Conservation (phyloP, 2,329 filamentous ascomycete genomes). For the Corynespora cassiicola region DNA sequence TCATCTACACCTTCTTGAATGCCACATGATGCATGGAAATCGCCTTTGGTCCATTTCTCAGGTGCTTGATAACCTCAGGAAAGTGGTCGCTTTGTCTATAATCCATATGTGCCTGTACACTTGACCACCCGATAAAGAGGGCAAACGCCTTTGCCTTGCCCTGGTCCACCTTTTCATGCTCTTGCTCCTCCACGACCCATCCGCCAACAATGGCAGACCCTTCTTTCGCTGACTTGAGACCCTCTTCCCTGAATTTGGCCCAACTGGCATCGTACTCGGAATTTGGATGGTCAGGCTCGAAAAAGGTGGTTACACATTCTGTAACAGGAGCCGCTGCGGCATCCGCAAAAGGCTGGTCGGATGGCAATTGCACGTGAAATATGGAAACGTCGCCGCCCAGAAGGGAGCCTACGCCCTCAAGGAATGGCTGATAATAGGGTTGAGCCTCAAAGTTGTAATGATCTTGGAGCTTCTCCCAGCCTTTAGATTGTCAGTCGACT, state of each 20-base stretch:
- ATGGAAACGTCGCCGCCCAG: constrained; percentile 32
- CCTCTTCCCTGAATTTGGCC: constrained; percentile 45
- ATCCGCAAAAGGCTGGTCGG: constrained; percentile 28
- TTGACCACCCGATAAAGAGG: constrained; percentile 59
- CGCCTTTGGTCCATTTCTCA: constrained; percentile 52
- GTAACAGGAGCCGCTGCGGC: constrained; percentile 54
- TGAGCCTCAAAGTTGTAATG: constrained; percentile 51
- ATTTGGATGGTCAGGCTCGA: constrained; percentile 40
- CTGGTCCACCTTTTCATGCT: constrained; percentile 34
- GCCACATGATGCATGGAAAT: constrained; percentile 49
- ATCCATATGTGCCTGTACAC: constrained; percentile 56
- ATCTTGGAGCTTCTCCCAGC: constrained; percentile 49
- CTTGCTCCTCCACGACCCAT: constrained; percentile 43
- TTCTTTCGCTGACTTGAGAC: constrained; percentile 39
- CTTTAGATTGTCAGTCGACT: constrained; percentile 28
- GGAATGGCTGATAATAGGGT: constrained; percentile 48
- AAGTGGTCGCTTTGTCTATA: constrained; percentile 56
- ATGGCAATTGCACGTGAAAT: constrained; percentile 43
- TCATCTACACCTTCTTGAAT: constrained; percentile 14
- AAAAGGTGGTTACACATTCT: constrained; percentile 56
- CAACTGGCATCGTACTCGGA: constrained; percentile 36
- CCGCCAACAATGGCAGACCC: constrained; percentile 33
- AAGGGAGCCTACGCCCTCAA: constrained; percentile 35
- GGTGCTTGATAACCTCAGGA: constrained; percentile 44
- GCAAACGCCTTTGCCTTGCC: constrained; percentile 51